These are phyloP conservation scores for Xylaria arbuscula DNA, from an alignment of 2,329 filamentous ascomycete species.

Conservation along the genomic window DNA sequence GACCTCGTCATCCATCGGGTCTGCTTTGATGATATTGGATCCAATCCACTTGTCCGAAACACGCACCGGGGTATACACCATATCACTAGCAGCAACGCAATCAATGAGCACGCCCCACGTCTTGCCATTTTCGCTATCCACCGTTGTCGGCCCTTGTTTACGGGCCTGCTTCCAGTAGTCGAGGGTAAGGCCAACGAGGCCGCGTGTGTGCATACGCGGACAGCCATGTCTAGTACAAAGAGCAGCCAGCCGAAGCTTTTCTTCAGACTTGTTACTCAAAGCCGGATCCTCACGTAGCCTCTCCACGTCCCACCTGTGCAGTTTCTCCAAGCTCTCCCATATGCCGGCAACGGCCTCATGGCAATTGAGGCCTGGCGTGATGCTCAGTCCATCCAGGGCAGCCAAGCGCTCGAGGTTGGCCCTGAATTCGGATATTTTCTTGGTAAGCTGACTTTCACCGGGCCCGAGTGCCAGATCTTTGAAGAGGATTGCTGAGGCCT, in stretches of 20 bases:
- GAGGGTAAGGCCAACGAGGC: constrained; percentile 74
- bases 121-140: constrained; percentile 55
- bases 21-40: constrained; percentile 69
- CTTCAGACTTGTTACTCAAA: constrained; percentile 58
- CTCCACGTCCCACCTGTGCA: constrained; percentile 78
- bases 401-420: constrained; percentile 77
- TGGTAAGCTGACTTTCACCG: constrained; percentile 73
- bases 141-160: constrained; percentile 55
- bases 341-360: constrained; percentile 81
- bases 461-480: constrained; percentile 70
- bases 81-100: constrained; percentile 59
- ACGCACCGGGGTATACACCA: constrained; percentile 69
- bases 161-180: constrained; percentile 81
- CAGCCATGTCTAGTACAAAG: constrained; percentile 77
- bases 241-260: constrained; percentile 65
- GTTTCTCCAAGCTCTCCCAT: constrained; percentile 73
- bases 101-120: constrained; percentile 77
- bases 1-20: constrained; percentile 58
- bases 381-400: constrained; percentile 76
- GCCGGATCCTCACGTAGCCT: constrained; percentile 63
- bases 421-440: constrained; percentile 76
- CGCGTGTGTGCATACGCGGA: constrained; percentile 76
- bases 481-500: constrained; percentile 73
- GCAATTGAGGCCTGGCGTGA: constrained; percentile 75
- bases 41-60: constrained; percentile 81